Percentiles rank a stretch among this genome's conserved stretches.
Evolutionary conservation across 768 basidiomycete species (phyloP).

Genomic region (Neoboletus magnificus): DNA sequence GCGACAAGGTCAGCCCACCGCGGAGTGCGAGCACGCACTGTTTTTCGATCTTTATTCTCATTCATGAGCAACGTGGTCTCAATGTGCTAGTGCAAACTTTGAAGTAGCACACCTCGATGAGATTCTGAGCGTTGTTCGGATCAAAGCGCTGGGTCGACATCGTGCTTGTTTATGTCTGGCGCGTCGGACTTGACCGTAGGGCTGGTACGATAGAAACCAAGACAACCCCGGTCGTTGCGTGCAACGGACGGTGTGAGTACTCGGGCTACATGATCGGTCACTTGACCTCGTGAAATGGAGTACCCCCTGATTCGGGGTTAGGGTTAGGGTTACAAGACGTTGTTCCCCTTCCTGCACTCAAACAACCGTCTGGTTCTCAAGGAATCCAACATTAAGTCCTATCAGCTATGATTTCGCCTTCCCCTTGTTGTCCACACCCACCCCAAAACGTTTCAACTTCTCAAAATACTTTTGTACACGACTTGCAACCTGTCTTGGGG

Average conservation of each 20-base stretch:
- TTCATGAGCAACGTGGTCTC: conserved; percentile 22
- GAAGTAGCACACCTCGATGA: conserved; percentile 62
- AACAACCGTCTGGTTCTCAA: background rate
- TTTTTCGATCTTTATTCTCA: conserved; percentile 77
- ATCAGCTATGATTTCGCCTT: conserved; percentile 21
- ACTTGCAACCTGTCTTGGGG: conserved; percentile 83
- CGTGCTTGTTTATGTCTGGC: conserved; percentile 23
- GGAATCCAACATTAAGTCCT: background rate
- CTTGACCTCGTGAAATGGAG: background rate
- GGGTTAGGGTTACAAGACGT: conserved; percentile 21
- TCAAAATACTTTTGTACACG: conserved; percentile 87
- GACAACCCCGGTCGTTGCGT: background rate
- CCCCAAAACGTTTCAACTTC: conserved; percentile 73
- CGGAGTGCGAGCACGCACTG: conserved; percentile 54
- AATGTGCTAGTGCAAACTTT: conserved; percentile 7
- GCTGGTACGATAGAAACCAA: background rate
- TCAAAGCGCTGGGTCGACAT: conserved; percentile 66
- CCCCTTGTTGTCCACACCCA: conserved; percentile 38
- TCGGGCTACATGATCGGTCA: no score
- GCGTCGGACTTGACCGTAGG: background rate
- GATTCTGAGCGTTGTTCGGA: conserved; percentile 89
- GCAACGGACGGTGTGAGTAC: background rate
- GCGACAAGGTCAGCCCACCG: background rate
- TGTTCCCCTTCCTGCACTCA: background rate
- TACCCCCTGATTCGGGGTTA: conserved; percentile 20